phyloP scores from a whole-genome alignment of 2,329 filamentous ascomycete genomes.

The Penicillium sumatraense region DNA sequence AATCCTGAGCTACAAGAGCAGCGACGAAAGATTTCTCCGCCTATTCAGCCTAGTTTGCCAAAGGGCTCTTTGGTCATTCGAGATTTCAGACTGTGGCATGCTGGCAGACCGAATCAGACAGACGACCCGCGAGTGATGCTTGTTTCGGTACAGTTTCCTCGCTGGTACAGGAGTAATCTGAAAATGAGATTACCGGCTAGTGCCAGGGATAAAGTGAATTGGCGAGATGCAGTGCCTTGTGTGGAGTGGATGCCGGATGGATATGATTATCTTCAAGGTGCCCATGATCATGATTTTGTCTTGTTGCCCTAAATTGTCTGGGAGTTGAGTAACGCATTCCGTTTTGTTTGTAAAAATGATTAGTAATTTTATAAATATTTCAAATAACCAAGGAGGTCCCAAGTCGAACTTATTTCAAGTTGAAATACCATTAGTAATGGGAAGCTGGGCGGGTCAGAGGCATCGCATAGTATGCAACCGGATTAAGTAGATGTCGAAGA shows the following conservation, averaged over 20 bases:
- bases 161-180: conserved; percentile 41
- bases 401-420: no score
- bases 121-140: conserved; percentile 53
- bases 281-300: conserved; percentile 41
- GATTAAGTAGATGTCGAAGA: neutral
- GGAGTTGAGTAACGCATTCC: neutral
- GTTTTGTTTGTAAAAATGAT: no score
- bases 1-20: conserved; percentile 36
- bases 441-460: no score
- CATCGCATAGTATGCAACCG: neutral
- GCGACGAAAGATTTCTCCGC: conserved; percentile 37
- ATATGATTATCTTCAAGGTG: conserved; percentile 43
- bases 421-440: no score
- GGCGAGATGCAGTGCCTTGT: conserved; percentile 38
- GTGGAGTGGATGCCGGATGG: conserved; percentile 44
- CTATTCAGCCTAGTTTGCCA: conserved; percentile 46
- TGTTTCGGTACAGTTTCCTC: conserved; percentile 43
- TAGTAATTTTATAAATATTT: no score
- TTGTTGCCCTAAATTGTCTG: neutral
- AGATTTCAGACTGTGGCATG: conserved; percentile 56
- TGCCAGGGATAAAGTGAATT: conserved; percentile 37
- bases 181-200: conserved; percentile 37
- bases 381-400: no score
- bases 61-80: conserved; percentile 53
- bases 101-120: conserved; percentile 54